Conservation (phyloP, 163 green algal species). For the Prototheca cutis region DNA sequence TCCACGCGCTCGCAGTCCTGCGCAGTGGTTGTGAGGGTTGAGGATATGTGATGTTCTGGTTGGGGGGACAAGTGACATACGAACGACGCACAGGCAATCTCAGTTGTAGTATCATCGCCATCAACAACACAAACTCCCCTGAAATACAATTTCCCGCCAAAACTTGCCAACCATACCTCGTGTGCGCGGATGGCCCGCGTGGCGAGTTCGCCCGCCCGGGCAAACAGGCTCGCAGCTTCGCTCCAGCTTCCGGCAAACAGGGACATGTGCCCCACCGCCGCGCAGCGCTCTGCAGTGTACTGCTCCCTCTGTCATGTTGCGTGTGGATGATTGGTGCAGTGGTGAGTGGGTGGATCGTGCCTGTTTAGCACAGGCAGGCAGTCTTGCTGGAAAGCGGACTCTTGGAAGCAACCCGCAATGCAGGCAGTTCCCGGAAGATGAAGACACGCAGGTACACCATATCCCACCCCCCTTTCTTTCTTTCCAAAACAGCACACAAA, state of each 20-base stretch:
- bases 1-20: constrained; percentile 20
- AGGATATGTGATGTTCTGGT: neutral
- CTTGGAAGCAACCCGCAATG: neutral
- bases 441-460: neutral
- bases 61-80: too few relatives aligned
- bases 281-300: constrained; percentile 32
- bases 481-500: neutral
- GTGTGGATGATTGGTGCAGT: neutral
- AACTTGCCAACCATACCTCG: constrained; percentile 22
- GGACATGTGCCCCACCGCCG: constrained; percentile 35
- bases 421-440: neutral
- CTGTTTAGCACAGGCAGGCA: neutral
- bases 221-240: constrained; percentile 45
- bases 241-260: constrained; percentile 19
- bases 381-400: too few relatives aligned
- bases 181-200: constrained; percentile 16
- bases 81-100: too few relatives aligned
- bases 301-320: constrained; percentile 23
- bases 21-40: neutral
- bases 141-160: neutral
- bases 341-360: too few relatives aligned
- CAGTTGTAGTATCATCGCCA: neutral
- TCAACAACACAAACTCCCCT: neutral
- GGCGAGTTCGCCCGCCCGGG: constrained; percentile 23
- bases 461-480: neutral